Evolutionary conservation across 345 rosid species (phyloP).

Genomic region (Brassica juncea): DNA sequence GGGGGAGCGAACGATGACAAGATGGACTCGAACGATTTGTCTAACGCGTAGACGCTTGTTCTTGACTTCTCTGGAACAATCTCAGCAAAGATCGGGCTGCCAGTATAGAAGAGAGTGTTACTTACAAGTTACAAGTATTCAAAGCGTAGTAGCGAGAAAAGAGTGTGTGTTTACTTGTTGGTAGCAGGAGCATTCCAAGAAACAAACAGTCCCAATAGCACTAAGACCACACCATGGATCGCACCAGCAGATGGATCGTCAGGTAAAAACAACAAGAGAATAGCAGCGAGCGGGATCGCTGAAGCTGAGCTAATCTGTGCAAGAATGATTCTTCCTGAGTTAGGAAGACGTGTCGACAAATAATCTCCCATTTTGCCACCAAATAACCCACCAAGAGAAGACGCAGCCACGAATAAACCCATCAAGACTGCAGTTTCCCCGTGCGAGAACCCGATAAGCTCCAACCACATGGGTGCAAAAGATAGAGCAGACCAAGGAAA

Average conservation of each 20-base stretch:
- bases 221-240: slow-evolving; percentile 57
- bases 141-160: not conserved
- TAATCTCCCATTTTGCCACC: slow-evolving; percentile 88
- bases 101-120: not conserved
- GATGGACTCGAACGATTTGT: slow-evolving; percentile 73
- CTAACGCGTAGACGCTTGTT: slow-evolving; percentile 82
- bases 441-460: slow-evolving; percentile 86
- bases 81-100: slow-evolving; percentile 89
- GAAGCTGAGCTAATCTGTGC: slow-evolving; percentile 91
- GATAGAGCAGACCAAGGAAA: slow-evolving; percentile 95
- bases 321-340: slow-evolving; percentile 80
- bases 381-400: slow-evolving; percentile 83
- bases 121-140: not conserved
- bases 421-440: slow-evolving; percentile 62
- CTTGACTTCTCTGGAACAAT: slow-evolving; percentile 82
- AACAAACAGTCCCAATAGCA: slow-evolving; percentile 62
- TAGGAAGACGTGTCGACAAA: slow-evolving; percentile 61
- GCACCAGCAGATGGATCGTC: slow-evolving; percentile 67
- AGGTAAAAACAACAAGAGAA: slow-evolving; percentile 70
- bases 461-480: slow-evolving; percentile 91
- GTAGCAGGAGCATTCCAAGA: slow-evolving; percentile 95
- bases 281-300: slow-evolving; percentile 81
- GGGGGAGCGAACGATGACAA: slow-evolving; percentile 92
- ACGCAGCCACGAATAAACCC: slow-evolving; percentile 60
- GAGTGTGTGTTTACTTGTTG: slow-evolving; percentile 62